phyloP scores from a whole-genome alignment of 73 alveolate species.

The Paraurostyla sp. region DNA sequence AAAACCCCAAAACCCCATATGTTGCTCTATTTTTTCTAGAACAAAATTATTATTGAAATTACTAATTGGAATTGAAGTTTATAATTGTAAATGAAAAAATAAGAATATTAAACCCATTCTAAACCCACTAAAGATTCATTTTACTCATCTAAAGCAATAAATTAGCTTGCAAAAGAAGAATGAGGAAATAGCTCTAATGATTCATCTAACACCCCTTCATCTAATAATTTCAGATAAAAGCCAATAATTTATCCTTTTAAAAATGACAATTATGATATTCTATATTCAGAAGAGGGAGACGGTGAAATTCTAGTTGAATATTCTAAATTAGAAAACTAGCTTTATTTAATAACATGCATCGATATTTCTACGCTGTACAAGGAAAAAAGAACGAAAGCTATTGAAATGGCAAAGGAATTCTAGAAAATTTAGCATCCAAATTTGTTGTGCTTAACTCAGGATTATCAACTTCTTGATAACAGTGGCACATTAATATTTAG shows the following conservation, averaged over 20 bases:
- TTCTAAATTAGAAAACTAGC: background rate
- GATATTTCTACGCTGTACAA: constrained; percentile 71
- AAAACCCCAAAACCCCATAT: too few relatives aligned
- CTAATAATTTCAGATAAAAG: background rate
- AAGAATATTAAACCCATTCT: background rate
- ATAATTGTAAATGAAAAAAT: constrained; percentile 12
- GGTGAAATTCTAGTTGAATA: constrained; percentile 66
- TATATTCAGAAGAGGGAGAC: constrained; percentile 71
- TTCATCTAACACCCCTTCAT: background rate
- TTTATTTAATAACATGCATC: constrained; percentile 45
- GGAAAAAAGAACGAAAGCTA: constrained; percentile 69
- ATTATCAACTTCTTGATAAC: constrained; percentile 15
- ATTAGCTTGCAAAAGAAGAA: background rate
- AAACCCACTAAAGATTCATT: background rate
- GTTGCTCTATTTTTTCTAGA: too few relatives aligned
- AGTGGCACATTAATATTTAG: constrained; percentile 54
- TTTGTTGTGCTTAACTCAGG: background rate
- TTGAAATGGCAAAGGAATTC: constrained; percentile 60
- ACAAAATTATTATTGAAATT: too few relatives aligned
- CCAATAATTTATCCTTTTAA: constrained; percentile 22
- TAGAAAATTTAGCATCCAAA: constrained; percentile 59
- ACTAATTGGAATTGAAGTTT: too few relatives aligned
- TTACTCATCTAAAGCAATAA: background rate
- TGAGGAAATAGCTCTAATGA: constrained; percentile 28
- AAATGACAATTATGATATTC: constrained; percentile 30